Evolutionary conservation across 2,329 filamentous ascomycete genomes (phyloP).

Genomic region (Scedosporium minutisporum): DNA sequence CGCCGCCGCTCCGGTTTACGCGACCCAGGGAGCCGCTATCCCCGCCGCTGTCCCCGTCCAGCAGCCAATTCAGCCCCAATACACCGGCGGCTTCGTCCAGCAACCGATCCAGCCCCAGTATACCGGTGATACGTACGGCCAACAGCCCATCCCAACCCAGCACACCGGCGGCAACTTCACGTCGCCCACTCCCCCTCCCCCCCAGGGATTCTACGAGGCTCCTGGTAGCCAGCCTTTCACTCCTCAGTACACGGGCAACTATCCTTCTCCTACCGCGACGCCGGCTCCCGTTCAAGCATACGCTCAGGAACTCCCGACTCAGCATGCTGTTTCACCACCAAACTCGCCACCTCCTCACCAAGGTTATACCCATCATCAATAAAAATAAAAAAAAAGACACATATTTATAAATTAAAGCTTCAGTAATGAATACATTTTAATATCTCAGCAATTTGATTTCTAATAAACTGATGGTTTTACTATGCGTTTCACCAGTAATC

Average conservation of each 20-base stretch:
- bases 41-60: not conserved
- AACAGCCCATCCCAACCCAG: not conserved
- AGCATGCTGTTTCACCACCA: not conserved
- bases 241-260: not conserved
- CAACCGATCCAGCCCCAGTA: not conserved
- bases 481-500: too few relatives aligned
- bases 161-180: not conserved
- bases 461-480: too few relatives aligned
- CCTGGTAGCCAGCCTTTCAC: not conserved
- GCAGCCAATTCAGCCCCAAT: not conserved
- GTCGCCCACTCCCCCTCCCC: not conserved
- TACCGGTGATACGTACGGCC: not conserved
- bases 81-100: not conserved
- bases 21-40: conserved; percentile 14
- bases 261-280: not conserved
- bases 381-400: not conserved
- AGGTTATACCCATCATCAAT: not conserved
- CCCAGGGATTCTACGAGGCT: not conserved
- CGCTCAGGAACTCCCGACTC: conserved; percentile 1
- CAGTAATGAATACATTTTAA: not conserved
- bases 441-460: too few relatives aligned
- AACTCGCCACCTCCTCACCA: not conserved
- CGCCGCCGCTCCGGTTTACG: not conserved
- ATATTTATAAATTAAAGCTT: not conserved
- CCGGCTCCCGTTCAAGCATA: not conserved